These are phyloP conservation scores for Psidium guajava DNA, from an alignment of 345 rosid genomes.

Conservation along the genomic window DNA sequence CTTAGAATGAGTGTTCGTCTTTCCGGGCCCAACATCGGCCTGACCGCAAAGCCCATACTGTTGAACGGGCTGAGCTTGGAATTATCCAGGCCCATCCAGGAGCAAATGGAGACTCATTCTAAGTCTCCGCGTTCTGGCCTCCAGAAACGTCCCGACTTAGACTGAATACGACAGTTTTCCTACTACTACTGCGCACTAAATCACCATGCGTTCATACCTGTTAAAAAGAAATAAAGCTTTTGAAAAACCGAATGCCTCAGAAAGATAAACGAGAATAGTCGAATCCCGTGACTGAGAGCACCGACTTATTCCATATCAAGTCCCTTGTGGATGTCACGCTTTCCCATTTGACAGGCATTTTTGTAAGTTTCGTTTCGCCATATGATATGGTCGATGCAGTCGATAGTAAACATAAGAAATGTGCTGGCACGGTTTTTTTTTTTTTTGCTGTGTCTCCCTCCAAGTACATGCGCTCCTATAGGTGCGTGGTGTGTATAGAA, in stretches of 20 bases:
- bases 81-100: background rate
- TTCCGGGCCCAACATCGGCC: background rate
- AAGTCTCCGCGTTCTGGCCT: background rate
- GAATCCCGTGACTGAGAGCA: background rate
- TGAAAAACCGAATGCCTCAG: background rate
- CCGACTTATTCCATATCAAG: background rate
- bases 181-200: background rate
- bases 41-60: background rate
- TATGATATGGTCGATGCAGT: background rate
- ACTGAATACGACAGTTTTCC: background rate
- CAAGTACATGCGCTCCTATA: background rate
- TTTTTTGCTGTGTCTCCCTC: background rate
- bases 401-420: background rate
- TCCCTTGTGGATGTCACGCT: background rate
- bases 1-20: background rate
- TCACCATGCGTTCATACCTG: background rate
- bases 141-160: background rate
- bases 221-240: background rate
- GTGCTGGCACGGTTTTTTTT: background rate
- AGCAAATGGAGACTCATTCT: background rate
- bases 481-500: background rate
- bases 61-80: background rate
- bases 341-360: fast-evolving
- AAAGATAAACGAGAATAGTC: background rate
- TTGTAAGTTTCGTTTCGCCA: background rate